Evolutionary conservation across 2,329 filamentous ascomycete genomes (phyloP), one percentile per base, ranked within the genome.

Genomic region (Sclerotinia borealis): DNA sequence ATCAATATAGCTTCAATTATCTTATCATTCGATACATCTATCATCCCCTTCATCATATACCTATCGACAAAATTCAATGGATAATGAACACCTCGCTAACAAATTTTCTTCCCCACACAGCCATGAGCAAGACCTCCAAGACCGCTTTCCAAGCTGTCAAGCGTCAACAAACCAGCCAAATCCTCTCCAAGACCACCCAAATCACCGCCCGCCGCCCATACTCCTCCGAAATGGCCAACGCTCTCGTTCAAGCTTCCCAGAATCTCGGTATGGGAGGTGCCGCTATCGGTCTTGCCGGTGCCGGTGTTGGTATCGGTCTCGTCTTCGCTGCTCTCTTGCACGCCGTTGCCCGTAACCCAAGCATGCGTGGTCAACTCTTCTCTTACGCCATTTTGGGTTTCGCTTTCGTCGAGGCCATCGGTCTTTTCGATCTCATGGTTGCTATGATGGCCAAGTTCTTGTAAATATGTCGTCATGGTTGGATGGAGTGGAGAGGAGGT

Each of bases 311-410:
- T 91, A 96, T 95, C 81, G 91, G 91, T 85, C 87, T 93, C 78
- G 91, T 96, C 78, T 96, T 96, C 87, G 91, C 89, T 78, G 88
- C 90, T 76, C 90, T 96, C 78, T 85, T 96, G 77, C 88, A 90
- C 81, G 87, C 87, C 83, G 91, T 95, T 79, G 90, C 91, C 84
- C 91, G 91, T 84, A 96, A 96, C 90, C 91, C 91, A 77, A 90
- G 89, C 77, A 90, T 96, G 83, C 89, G 91, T 83, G 91, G 91
- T 79, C 92, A 96, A 87, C 91, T 96, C 77, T 96, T 95, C 90
- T 91, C 90, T 74, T 93, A 95, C 83, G 91, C 91, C 86, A 93
- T 95, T 90, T 84, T 95, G 78, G 91, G 91, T 84, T 95, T 95
- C 84, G 91, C 91, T 78, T 95, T 95, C 88, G 91, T 93, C 80